phyloP scores from a whole-genome alignment of 140 eudicot genomes.

The Senecio squalidus region DNA sequence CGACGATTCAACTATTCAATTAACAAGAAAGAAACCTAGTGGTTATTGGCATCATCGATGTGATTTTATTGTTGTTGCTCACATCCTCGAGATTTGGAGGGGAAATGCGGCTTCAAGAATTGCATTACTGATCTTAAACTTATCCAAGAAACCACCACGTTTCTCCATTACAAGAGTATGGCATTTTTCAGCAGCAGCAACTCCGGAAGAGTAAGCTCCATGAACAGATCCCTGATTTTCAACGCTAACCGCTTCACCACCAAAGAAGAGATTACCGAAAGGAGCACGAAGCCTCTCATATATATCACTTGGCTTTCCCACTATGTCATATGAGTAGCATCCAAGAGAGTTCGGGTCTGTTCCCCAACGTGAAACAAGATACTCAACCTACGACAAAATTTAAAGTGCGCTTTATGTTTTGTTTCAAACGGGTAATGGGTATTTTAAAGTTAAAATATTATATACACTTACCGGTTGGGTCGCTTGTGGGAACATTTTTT shows the following conservation, averaged over 20 bases:
- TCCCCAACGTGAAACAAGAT: too few species aligned
- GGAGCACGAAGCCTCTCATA: too few species aligned
- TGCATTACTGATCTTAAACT: conserved; percentile 41
- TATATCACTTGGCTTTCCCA: conserved; percentile 73
- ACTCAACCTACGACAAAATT: conserved; percentile 46
- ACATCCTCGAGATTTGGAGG: conserved; percentile 89
- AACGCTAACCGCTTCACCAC: conserved; percentile 92
- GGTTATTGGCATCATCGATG: too few species aligned
- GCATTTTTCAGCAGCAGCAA: conserved; percentile 76
- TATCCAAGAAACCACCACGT: conserved; percentile 57
- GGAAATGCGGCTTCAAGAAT: conserved; percentile 57
- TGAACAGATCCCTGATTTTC: conserved; percentile 98
- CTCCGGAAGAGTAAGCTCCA: conserved; percentile 88
- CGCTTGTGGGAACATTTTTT: too few species aligned
- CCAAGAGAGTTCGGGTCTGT: conserved; percentile 75
- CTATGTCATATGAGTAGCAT: conserved; percentile 88
- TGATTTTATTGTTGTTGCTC: neutral
- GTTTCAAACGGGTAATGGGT: neutral
- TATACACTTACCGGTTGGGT: conserved; percentile 67
- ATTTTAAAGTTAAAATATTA: neutral
- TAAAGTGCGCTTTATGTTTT: neutral
- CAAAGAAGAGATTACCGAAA: conserved; percentile 80
- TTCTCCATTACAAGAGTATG: conserved; percentile 48
- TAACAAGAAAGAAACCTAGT: too few species aligned
- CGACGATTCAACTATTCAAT: too few species aligned